Evolutionary conservation across 495 filamentous ascomycete genomes (phyloP).

Genomic region (Rhypophila decipiens): DNA sequence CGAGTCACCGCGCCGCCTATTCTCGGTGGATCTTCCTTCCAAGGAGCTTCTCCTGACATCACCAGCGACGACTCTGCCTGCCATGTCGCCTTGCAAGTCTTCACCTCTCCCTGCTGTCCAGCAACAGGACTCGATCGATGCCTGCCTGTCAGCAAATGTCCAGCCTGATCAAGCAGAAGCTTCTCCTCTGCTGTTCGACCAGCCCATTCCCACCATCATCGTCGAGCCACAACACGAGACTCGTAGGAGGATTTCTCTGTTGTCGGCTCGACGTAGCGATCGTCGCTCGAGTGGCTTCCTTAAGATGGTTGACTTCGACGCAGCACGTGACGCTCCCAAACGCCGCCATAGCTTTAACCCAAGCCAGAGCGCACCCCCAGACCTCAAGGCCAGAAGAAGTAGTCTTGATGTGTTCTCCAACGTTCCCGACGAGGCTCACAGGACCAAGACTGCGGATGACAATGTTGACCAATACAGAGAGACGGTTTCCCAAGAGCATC

Average conservation of each 20-base stretch:
- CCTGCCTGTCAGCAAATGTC: neutral
- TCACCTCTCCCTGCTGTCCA: slow-evolving; percentile 2
- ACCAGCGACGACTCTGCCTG: slow-evolving; percentile 12
- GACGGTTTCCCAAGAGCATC: no score
- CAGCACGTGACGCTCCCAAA: slow-evolving; percentile 5
- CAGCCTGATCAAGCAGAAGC: neutral
- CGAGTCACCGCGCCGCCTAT: slow-evolving; percentile 18
- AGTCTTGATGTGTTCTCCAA: slow-evolving; percentile 14
- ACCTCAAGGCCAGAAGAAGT: slow-evolving; percentile 12
- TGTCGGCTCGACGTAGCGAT: slow-evolving; percentile 21
- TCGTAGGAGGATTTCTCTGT: slow-evolving; percentile 20
- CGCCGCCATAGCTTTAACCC: slow-evolving; percentile 26
- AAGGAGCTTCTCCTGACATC: slow-evolving; percentile 22
- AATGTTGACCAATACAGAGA: no score
- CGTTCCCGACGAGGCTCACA: neutral
- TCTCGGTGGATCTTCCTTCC: slow-evolving; percentile 20
- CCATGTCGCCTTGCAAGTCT: slow-evolving; percentile 15
- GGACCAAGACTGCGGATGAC: no score
- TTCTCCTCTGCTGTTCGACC: slow-evolving; percentile 25
- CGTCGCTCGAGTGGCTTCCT: slow-evolving; percentile 14
- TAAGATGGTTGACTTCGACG: slow-evolving; percentile 15
- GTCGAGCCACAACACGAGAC: slow-evolving; percentile 21
- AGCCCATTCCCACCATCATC: slow-evolving; percentile 12
- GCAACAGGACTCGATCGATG: neutral
- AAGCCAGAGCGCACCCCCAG: neutral